Percentiles rank a stretch among this genome's conserved stretches.
These are phyloP conservation scores for Phytophthora hybrid DNA, from an alignment of 352 stramenopile genomes.

Conservation along the genomic window DNA sequence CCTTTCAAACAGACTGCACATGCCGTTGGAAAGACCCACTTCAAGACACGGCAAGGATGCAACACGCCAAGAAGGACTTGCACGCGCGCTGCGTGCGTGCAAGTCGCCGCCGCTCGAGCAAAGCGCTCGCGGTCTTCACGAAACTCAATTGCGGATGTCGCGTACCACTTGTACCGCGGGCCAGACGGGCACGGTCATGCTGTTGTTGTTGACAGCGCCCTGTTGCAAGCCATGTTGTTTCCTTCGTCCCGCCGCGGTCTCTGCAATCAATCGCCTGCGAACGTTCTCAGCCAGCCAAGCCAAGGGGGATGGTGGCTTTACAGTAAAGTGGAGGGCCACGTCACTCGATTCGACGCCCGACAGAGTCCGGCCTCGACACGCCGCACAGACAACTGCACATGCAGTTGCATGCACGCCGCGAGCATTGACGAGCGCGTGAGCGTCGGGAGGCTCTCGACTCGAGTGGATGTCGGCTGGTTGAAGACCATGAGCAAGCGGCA, in stretches of 20 bases:
- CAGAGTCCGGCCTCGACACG: not conserved
- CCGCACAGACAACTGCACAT: not conserved
- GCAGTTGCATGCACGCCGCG: not conserved
- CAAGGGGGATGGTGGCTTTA: not conserved
- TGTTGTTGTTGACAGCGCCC: constrained; percentile 11
- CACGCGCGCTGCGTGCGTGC: not conserved
- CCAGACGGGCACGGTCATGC: constrained; percentile 24
- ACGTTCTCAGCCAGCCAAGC: constrained; percentile 5
- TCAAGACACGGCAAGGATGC: constrained; percentile 3
- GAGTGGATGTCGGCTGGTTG: constrained; percentile 3
- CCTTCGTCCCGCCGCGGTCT: not conserved
- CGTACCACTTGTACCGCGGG: constrained; percentile 25
- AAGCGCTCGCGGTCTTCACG: constrained; percentile 27
- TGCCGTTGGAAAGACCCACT: not conserved
- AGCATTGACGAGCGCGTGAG: not conserved
- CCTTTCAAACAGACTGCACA: not conserved
- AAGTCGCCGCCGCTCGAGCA: constrained; percentile 2
- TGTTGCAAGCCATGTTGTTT: not conserved
- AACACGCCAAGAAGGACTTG: not conserved
- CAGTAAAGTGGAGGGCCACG: not conserved
- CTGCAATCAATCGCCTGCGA: not conserved
- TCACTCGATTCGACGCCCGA: not conserved
- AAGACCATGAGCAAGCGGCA: constrained; percentile 1
- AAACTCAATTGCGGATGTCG: constrained; percentile 20
- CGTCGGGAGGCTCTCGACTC: not conserved